phyloP scores from a whole-genome alignment of 1,284 basidiomycete species.

The Baeospora myosura region DNA sequence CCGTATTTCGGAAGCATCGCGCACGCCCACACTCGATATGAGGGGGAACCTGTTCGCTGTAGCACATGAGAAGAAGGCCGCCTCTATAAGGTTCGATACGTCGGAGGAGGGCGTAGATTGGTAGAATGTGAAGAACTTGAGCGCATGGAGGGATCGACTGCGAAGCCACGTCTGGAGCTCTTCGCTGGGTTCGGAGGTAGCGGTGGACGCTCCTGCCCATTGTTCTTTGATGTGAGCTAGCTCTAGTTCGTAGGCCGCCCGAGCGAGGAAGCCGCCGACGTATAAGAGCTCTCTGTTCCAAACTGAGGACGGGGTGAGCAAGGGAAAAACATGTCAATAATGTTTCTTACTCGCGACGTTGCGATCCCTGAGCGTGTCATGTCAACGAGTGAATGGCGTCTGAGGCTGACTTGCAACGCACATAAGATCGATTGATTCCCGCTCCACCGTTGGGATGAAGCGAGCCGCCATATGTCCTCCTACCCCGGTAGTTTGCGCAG shows the following conservation, averaged over 20 bases:
- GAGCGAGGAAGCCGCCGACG: slow-evolving; percentile 76
- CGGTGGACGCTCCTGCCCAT: slow-evolving; percentile 44
- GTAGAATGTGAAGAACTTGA: slow-evolving; percentile 87
- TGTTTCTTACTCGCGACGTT: slow-evolving; percentile 57
- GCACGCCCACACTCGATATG: slow-evolving; percentile 76
- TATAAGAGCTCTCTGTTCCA: slow-evolving; percentile 88
- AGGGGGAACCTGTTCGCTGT: slow-evolving; percentile 52
- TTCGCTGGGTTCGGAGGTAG: slow-evolving; percentile 19
- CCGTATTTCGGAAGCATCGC: slow-evolving; percentile 65
- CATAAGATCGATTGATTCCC: slow-evolving; percentile 90
- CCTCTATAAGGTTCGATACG: slow-evolving; percentile 76
- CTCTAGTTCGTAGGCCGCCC: slow-evolving; percentile 85
- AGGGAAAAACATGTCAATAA: slow-evolving; percentile 2
- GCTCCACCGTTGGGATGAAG: slow-evolving; percentile 96
- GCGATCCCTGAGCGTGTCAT: slow-evolving; percentile 51
- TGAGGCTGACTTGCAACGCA: slow-evolving; percentile 28
- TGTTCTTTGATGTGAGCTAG: slow-evolving; percentile 49
- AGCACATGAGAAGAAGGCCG: slow-evolving; percentile 74
- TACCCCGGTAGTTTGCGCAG: slow-evolving; percentile 89
- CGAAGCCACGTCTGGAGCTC: slow-evolving; percentile 47
- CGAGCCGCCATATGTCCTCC: slow-evolving; percentile 83
- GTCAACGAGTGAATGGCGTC: slow-evolving; percentile 13
- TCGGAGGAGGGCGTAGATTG: slow-evolving; percentile 81
- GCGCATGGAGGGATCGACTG: slow-evolving; percentile 70
- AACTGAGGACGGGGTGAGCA: slow-evolving; percentile 30